Percentiles rank a stretch among this genome's conserved stretches.
phyloP scores from a whole-genome alignment of 2,329 filamentous ascomycete genomes.

The Blastomyces gilchristii region DNA sequence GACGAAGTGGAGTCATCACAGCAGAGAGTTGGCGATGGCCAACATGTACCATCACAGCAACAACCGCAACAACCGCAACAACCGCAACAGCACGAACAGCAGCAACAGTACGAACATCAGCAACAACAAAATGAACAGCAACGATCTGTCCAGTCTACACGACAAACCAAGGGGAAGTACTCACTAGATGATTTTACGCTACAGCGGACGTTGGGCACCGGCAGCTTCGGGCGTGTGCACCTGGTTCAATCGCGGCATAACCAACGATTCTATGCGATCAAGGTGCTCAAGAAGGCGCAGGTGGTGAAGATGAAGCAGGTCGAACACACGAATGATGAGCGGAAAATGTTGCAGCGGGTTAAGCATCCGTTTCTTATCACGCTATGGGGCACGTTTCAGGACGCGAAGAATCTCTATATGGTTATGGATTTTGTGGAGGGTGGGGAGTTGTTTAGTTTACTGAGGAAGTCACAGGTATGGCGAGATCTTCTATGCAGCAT shows the following conservation, averaged over 20 bases:
- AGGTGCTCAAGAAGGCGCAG: slow-evolving; percentile 96
- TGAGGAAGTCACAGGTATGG: slow-evolving; percentile 82
- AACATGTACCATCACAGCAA: slow-evolving; percentile 10
- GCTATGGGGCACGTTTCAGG: slow-evolving; percentile 96
- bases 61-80: slow-evolving; percentile 12
- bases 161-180: slow-evolving; percentile 95
- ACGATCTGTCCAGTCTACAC: slow-evolving; percentile 26
- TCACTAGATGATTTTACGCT: slow-evolving; percentile 83
- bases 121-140: slow-evolving; percentile 15
- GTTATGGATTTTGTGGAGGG: slow-evolving; percentile 99
- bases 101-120: slow-evolving; percentile 8
- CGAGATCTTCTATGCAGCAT: slow-evolving; percentile 21
- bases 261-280: slow-evolving; percentile 94
- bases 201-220: slow-evolving; percentile 83
- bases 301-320: slow-evolving; percentile 99
- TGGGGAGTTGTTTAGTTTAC: slow-evolving; percentile 87
- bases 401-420: slow-evolving; percentile 95
- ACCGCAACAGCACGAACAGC: slow-evolving; percentile 2
- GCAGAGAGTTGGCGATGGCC: slow-evolving; percentile 6
- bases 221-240: slow-evolving; percentile 93
- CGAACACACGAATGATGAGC: slow-evolving; percentile 97
- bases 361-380: slow-evolving; percentile 98
- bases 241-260: slow-evolving; percentile 97
- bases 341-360: slow-evolving; percentile 89
- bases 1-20: slow-evolving; percentile 34